Conservation (phyloP, 73 alveolate species). For the Symbiodinium natans region DNA sequence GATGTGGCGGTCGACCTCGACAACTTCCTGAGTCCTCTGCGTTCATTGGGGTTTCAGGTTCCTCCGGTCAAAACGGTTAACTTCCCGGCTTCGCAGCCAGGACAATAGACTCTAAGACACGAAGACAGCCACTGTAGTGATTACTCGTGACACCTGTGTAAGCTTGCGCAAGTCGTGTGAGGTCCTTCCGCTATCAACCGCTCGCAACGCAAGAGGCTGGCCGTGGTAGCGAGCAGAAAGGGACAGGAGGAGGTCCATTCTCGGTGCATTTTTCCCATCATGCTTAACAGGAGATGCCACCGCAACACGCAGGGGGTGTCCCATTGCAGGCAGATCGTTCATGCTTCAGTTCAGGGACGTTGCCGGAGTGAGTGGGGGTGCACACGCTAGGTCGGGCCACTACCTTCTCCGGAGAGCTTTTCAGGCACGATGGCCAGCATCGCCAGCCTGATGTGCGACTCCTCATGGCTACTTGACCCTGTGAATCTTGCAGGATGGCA, state of each 20-base stretch:
- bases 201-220: conserved; percentile 40
- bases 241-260: no score
- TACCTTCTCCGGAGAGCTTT: conserved; percentile 51
- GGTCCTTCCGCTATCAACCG: conserved; percentile 72
- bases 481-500: conserved; percentile 6
- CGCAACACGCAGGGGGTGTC: neutral
- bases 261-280: no score
- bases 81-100: neutral
- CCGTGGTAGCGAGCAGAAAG: neutral
- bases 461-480: neutral
- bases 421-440: conserved; percentile 5
- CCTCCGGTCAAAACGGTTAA: no score
- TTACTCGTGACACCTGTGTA: neutral
- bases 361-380: neutral
- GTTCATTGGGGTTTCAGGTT: no score
- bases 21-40: no score
- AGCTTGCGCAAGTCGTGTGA: neutral
- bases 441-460: no score
- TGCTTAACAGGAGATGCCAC: neutral
- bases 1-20: no score
- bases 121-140: no score
- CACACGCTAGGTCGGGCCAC: neutral
- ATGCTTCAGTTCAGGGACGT: neutral
- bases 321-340: conserved; percentile 52
- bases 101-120: no score